These are phyloP conservation scores for Discostella stelligera DNA, from an alignment of 352 stramenopile species.

Conservation along the genomic window DNA sequence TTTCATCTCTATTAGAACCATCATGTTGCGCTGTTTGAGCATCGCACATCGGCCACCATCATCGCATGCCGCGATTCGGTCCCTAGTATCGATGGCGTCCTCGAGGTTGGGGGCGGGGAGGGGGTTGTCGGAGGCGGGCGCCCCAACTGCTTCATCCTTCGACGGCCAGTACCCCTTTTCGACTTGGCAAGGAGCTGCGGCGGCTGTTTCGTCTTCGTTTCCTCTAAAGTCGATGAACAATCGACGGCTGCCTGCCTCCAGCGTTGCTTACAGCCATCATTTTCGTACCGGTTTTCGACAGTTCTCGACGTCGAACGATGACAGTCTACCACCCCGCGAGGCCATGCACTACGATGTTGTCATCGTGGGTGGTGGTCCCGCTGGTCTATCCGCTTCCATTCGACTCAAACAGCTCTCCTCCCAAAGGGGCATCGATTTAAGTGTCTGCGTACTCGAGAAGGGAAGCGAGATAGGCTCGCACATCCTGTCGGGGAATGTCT, in stretches of 20 bases:
- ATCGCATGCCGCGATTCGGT: not conserved
- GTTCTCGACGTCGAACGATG: conserved; percentile 3
- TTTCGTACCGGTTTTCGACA: not conserved
- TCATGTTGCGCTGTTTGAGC: conserved; percentile 5
- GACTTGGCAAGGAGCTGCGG: not conserved
- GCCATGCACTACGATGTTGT: conserved; percentile 89
- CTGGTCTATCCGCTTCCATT: conserved; percentile 95
- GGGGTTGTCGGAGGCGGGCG: too few relatives aligned
- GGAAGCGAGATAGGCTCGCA: conserved; percentile 94
- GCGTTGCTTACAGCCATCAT: not conserved
- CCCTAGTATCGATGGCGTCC: not conserved
- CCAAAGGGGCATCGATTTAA: conserved; percentile 89
- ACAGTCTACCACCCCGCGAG: conserved; percentile 36
- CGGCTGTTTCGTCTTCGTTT: not conserved
- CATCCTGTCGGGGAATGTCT: conserved; percentile 98
- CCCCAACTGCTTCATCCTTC: too few relatives aligned
- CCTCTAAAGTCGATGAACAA: not conserved
- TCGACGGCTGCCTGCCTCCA: not conserved
- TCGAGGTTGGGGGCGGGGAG: not conserved
- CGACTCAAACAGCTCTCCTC: conserved; percentile 95
- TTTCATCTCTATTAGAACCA: too few relatives aligned
- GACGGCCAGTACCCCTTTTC: too few relatives aligned
- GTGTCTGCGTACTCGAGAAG: conserved; percentile 80
- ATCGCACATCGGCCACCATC: conserved; percentile 7
- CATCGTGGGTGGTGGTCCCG: conserved; percentile 89